Evolutionary conservation across 2,329 filamentous ascomycete species (phyloP), one percentile per base, ranked within the genome.

Genomic region (Lasiodiplodia theobromae): DNA sequence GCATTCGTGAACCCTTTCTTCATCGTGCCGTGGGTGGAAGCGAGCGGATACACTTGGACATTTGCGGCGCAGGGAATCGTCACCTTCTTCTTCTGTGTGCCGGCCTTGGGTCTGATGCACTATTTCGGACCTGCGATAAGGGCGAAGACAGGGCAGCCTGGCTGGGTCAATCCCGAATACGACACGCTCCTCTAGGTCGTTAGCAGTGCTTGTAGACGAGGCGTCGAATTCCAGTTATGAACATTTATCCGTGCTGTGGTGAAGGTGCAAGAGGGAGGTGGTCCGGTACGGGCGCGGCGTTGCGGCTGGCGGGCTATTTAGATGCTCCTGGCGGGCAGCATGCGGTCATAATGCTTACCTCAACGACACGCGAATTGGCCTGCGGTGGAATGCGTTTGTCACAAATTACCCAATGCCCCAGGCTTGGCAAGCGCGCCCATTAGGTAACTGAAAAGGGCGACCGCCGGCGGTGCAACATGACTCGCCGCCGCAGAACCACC

Each of bases 21-120:
- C 68, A 75, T 77, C 60, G 69, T 71, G 16, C 73, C 70, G 23
- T 76, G 74, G 74, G 71, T 75, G 28, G 72, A 70, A 25, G 68
- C 66, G 25, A 66, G 65, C 18, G 73, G 72, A 31, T 77, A 71
- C 54, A 77, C 72, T 4, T 75, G 73, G 74, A 73, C 73, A 8
- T 77, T 77, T 66, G 73, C 75, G n/a, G 71, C 69, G 5, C 74
- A 77, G 66, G 73, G 72, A 44, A 74, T 76, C 51, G 73, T 77
- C 21, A 74, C 73, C 21, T 73, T 75, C 25, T 72, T 75, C 66
- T 67, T 73, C 12, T 67, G 71, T 47, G 67, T 77, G 8, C 72
- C 75, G 21, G 70, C 67, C 2, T 70, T 75, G 38, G 70, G 72
- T 6, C 21, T 73, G 18, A 57, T 76, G 12, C 75, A 75, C 28